Conservation (phyloP, 2,329 filamentous ascomycete genomes). For the Colletotrichum navitas region DNA sequence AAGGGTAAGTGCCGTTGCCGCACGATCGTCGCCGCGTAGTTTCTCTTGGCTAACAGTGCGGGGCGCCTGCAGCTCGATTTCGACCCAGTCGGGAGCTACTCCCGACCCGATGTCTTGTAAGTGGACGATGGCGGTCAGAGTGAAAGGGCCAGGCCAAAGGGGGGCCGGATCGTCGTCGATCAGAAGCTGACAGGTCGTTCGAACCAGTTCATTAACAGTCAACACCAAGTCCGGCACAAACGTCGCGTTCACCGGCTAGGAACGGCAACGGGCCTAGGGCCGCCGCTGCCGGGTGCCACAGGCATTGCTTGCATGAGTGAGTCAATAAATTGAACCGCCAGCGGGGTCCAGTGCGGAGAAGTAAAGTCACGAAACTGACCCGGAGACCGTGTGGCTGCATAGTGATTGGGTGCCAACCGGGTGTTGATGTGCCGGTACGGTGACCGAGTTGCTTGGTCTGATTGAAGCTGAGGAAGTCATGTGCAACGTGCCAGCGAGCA, state of each 20-base stretch:
- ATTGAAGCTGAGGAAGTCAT: slow-evolving; percentile 20
- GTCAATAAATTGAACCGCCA: neutral
- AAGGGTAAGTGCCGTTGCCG: slow-evolving; percentile 46
- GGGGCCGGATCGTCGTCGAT: slow-evolving; percentile 1
- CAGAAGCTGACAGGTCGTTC: slow-evolving; percentile 32
- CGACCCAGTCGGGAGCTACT: slow-evolving; percentile 57
- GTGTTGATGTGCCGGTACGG: no score
- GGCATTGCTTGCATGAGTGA: neutral
- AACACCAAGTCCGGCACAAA: slow-evolving; percentile 50
- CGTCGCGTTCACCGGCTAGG: slow-evolving; percentile 45
- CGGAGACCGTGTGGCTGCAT: neutral
- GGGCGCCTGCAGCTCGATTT: slow-evolving; percentile 53
- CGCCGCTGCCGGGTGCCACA: neutral
- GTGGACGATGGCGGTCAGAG: slow-evolving; percentile 38
- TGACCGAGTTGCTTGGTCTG: neutral
- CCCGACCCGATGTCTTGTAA: slow-evolving; percentile 56
- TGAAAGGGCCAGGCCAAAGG: slow-evolving; percentile 30
- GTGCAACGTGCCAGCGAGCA: slow-evolving; percentile 8
- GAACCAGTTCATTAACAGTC: slow-evolving; percentile 46
- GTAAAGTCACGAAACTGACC: slow-evolving; percentile 25
- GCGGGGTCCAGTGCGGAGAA: slow-evolving; percentile 15
- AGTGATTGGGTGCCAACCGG: neutral
- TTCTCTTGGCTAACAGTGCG: slow-evolving; percentile 11
- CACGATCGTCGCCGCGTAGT: neutral
- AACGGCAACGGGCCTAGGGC: neutral